phyloP scores from a whole-genome alignment of 208 protist species.

The Trypanosoma melophagium region DNA sequence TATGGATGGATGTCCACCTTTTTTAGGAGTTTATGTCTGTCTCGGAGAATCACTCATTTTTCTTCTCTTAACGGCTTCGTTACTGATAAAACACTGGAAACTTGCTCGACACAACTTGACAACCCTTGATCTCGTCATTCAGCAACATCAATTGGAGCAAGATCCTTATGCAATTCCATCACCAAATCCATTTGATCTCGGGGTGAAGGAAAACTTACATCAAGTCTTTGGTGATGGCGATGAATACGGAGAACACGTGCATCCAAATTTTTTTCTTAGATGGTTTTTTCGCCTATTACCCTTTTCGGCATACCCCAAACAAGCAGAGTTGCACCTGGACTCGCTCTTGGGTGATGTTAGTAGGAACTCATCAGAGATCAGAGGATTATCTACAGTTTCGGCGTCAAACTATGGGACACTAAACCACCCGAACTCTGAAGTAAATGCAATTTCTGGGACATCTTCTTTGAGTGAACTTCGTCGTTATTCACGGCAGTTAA shows the following conservation, averaged over 20 bases:
- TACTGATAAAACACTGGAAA: constrained; percentile 64
- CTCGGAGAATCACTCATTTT: constrained; percentile 61
- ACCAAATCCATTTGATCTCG: constrained; percentile 79
- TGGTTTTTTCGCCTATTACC: constrained; percentile 83
- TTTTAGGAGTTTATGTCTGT: constrained; percentile 79
- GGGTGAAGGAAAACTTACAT: constrained; percentile 69
- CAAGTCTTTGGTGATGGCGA: constrained; percentile 85
- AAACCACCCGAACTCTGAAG: not conserved
- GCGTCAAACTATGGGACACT: constrained; percentile 27
- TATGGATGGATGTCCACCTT: constrained; percentile 65
- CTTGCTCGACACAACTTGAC: constrained; percentile 83
- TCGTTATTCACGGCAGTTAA: too few species aligned
- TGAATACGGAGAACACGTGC: constrained; percentile 47
- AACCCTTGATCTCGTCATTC: constrained; percentile 85
- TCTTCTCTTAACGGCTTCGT: constrained; percentile 64
- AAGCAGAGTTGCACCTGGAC: constrained; percentile 30
- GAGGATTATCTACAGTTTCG: not conserved
- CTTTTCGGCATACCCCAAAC: constrained; percentile 53
- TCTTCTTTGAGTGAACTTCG: too few species aligned
- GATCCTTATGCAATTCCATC: constrained; percentile 31
- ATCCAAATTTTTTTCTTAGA: constrained; percentile 46
- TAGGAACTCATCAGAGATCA: not conserved
- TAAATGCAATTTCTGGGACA: too few species aligned
- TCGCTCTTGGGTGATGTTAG: not conserved
- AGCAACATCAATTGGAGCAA: constrained; percentile 36